phyloP scores from a whole-genome alignment of 2,329 filamentous ascomycete genomes.

The Monosporascus sp. region DNA sequence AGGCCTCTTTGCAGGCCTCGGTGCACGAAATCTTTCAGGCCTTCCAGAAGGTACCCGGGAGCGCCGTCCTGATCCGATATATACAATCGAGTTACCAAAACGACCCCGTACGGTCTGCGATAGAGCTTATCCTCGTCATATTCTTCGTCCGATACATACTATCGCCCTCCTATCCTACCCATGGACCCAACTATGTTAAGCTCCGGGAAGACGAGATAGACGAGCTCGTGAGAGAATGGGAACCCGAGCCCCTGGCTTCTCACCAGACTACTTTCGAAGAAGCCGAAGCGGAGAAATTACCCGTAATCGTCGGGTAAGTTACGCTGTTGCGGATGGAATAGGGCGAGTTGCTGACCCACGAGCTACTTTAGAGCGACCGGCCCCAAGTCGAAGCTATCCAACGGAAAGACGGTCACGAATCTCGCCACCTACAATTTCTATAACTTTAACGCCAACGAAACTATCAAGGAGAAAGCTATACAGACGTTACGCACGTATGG shows the following conservation, averaged over 20 bases:
- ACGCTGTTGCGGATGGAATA: slow-evolving; percentile 1
- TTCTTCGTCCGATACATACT: slow-evolving; percentile 94
- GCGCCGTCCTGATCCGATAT: slow-evolving; percentile 89
- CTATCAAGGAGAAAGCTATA: slow-evolving; percentile 91
- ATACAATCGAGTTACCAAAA: slow-evolving; percentile 97
- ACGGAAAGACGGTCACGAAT: slow-evolving; percentile 86
- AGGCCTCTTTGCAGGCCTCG: slow-evolving; percentile 47
- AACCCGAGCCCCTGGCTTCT: slow-evolving; percentile 82
- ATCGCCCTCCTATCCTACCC: slow-evolving; percentile 85
- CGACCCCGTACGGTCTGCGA: slow-evolving; percentile 86
- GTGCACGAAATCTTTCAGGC: slow-evolving; percentile 51
- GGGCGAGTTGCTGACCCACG: slow-evolving; percentile 5
- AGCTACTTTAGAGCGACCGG: slow-evolving; percentile 64
- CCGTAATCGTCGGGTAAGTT: slow-evolving; percentile 78
- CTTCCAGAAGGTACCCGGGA: slow-evolving; percentile 90
- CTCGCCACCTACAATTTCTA: slow-evolving; percentile 96
- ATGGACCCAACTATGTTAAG: slow-evolving; percentile 83
- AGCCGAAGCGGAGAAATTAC: slow-evolving; percentile 75
- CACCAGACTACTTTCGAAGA: slow-evolving; percentile 70
- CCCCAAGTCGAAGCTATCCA: slow-evolving; percentile 82
- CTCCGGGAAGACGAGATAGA: slow-evolving; percentile 95
- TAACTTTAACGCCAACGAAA: slow-evolving; percentile 90
- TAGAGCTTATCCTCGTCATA: slow-evolving; percentile 88
- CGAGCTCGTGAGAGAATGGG: slow-evolving; percentile 94
- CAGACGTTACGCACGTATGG: slow-evolving; percentile 91